These are phyloP conservation scores for Capsicum baccatum DNA, from an alignment of 257 asterid species.

Conservation along the genomic window DNA sequence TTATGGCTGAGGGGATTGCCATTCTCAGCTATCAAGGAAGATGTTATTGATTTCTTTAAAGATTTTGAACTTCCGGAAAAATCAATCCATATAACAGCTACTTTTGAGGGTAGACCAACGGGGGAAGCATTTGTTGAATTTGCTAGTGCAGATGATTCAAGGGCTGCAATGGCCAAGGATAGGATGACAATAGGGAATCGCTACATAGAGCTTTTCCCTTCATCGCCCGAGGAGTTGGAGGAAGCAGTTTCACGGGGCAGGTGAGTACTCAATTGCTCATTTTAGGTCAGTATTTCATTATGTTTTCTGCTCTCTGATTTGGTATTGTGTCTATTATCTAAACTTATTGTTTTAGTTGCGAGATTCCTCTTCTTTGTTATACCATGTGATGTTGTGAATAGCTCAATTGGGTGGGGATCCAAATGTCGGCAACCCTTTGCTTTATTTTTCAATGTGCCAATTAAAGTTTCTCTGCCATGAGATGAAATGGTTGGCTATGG, in stretches of 20 bases:
- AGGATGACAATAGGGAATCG: conserved; percentile 83
- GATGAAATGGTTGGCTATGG: not conserved
- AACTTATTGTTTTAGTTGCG: not conserved
- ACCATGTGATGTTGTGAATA: not conserved
- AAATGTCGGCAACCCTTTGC: not conserved
- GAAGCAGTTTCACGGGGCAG: conserved; percentile 90
- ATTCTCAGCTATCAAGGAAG: conserved; percentile 74
- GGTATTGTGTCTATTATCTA: not conserved
- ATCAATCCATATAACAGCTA: conserved; percentile 68
- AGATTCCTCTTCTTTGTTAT: not conserved
- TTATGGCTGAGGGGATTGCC: conserved; percentile 94
- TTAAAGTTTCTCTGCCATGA: not conserved
- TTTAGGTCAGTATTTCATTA: not conserved
- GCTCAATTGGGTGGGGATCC: not conserved
- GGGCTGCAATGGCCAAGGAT: conserved; percentile 91
- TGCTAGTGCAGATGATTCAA: conserved; percentile 80
- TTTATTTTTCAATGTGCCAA: not conserved
- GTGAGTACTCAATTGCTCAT: conserved; percentile 44
- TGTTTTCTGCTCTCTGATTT: conserved; percentile 6
- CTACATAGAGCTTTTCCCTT: conserved; percentile 88
- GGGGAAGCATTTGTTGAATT: conserved; percentile 98
- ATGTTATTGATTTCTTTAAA: conserved; percentile 71
- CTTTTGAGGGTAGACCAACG: conserved; percentile 84
- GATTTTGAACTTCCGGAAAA: conserved; percentile 76
- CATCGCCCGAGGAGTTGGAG: conserved; percentile 86